A percentile compares a stretch with the other conserved stretches of the same genome.
These are phyloP conservation scores for Pestalotiopsis fici DNA, from an alignment of 2,329 filamentous ascomycete species.

Conservation along the genomic window DNA sequence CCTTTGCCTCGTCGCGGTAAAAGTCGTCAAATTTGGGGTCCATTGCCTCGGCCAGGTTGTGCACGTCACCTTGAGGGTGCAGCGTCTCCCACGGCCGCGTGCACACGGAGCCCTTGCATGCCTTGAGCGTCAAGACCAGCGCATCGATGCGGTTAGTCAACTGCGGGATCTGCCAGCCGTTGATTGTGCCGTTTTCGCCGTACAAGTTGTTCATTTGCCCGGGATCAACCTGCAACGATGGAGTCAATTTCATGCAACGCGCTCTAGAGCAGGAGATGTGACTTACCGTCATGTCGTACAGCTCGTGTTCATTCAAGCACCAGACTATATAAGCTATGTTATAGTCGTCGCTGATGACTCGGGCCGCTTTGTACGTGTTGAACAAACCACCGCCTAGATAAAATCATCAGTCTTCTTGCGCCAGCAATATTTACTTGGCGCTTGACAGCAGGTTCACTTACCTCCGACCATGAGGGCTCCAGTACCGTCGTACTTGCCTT, in stretches of 20 bases:
- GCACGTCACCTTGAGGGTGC: constrained; percentile 54
- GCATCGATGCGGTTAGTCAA: constrained; percentile 56
- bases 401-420: neutral
- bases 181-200: constrained; percentile 25
- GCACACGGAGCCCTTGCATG: constrained; percentile 56
- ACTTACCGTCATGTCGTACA: constrained; percentile 61
- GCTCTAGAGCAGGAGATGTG: neutral
- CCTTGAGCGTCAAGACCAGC: constrained; percentile 61
- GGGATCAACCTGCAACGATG: constrained; percentile 44
- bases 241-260: neutral
- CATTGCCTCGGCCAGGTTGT: constrained; percentile 53
- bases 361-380: constrained; percentile 64
- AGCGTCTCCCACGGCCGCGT: constrained; percentile 57
- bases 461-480: neutral
- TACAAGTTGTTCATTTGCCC: constrained; percentile 50
- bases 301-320: constrained; percentile 68
- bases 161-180: constrained; percentile 32
- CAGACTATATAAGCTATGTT: constrained; percentile 68
- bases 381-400: constrained; percentile 21
- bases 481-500: constrained; percentile 3
- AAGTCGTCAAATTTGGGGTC: constrained; percentile 49
- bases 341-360: constrained; percentile 56
- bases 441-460: neutral
- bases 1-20: constrained; percentile 48
- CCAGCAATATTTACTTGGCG: neutral